Evolutionary conservation across 306 rosid species (phyloP), one percentile per base, ranked within the genome.

Genomic region (Trifolium fragiferum): DNA sequence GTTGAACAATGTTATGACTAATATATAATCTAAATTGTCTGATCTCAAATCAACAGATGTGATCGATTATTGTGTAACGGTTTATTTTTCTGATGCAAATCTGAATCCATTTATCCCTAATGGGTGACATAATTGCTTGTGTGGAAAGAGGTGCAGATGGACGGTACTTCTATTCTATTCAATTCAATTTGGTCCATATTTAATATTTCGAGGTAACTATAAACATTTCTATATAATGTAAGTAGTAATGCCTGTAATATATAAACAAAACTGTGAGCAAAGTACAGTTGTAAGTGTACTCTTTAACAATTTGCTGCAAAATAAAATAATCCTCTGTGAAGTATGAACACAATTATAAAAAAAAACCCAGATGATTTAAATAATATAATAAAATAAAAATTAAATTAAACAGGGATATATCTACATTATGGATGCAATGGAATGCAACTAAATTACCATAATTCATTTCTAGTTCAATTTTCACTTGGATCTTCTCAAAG

Each of bases 401-500:
- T 74, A 66, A 49, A 82, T 38, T 74, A 66, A 49, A 80, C 59
- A 41, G 71, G 47, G 67, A 53, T 62, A 53, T 73, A 80, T 80
- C 70, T 68, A 81, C 84, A 84, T 46, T 38, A 64, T 71, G 21
- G 46, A 80, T 50, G 44, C 47, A 53, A 46, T 14, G 50, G 16
- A 13, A 65, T 27, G 64, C 54, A 57, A 37, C 67, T 35, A 51
- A 67, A 25, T 27, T 84, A 75, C 38, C 77, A 72, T 76, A 15
- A 21, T 38, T 50, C 43, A 77, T 41, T 23, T 55, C 70, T 13
- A 11, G 18, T 44, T 51, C 32, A 13, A 11, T 20, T 6, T 51
- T 78, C 75, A 87, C 86, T 87, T 93, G 38, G 92, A 80, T 78
- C 69, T 94, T 82, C 87, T 87, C 16, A 77, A 30, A 35, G 98